These are phyloP conservation scores for Tillandsia leiboldiana DNA, from an alignment of 176 grass and related monocot species.

Conservation along the genomic window DNA sequence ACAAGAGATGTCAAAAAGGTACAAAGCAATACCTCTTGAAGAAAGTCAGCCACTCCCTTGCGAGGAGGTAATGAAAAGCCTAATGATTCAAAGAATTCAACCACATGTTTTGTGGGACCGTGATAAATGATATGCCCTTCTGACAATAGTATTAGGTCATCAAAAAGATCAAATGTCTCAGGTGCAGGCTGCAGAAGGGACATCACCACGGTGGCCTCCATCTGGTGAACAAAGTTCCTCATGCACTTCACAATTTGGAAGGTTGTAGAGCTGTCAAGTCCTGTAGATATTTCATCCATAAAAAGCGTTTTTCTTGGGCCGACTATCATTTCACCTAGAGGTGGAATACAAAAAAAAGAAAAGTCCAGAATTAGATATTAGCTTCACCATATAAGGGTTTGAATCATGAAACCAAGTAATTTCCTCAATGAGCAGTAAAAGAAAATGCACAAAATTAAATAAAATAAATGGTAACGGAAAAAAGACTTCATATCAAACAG, in stretches of 20 bases:
- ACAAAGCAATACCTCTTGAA: conserved; percentile 43
- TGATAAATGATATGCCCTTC: conserved; percentile 68
- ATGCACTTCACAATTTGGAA: conserved; percentile 69
- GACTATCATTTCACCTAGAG: conserved; percentile 74
- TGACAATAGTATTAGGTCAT: conserved; percentile 65
- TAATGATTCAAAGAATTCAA: conserved; percentile 45
- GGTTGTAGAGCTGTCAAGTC: conserved; percentile 72
- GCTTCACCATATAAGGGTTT: too few species aligned
- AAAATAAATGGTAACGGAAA: too few species aligned
- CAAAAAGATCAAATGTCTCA: conserved; percentile 75
- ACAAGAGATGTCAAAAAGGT: neutral
- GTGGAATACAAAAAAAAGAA: neutral
- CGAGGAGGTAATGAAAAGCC: conserved; percentile 57
- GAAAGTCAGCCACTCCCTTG: conserved; percentile 67
- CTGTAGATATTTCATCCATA: conserved; percentile 89
- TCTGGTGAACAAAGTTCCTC: conserved; percentile 70
- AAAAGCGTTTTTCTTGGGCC: conserved; percentile 64
- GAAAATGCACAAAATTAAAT: neutral
- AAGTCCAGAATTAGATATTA: neutral
- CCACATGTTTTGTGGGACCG: conserved; percentile 31
- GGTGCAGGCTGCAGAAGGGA: conserved; percentile 77
- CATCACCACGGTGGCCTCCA: conserved; percentile 72
- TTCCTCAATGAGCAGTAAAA: neutral
- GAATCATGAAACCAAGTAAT: too few species aligned
- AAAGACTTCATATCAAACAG: too few species aligned